Conservation (phyloP, 257 asterid species). For the Schizonepeta tenuifolia region DNA sequence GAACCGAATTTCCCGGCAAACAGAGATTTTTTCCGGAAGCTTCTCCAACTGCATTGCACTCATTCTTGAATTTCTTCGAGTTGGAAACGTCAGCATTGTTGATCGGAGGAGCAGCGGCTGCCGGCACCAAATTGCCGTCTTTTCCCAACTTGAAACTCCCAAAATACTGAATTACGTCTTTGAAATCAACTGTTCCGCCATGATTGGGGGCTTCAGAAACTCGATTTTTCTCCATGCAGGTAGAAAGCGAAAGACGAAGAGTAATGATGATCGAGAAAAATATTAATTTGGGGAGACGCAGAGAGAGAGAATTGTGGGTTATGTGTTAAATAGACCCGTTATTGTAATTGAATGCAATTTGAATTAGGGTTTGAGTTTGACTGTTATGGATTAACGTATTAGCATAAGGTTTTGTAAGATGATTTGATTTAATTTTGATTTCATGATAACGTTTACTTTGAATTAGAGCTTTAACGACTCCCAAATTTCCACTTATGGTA, state of each 20-base stretch:
- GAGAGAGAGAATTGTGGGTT: not conserved
- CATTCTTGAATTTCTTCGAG: not conserved
- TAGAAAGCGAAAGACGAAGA: not conserved
- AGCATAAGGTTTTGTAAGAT: not conserved
- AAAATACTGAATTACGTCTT: not conserved
- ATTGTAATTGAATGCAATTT: not conserved
- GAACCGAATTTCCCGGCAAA: not conserved
- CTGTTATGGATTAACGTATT: not conserved
- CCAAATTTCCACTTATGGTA: not conserved
- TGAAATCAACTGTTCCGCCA: not conserved
- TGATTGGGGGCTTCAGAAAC: constrained; percentile 5
- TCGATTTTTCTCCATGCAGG: constrained; percentile 14
- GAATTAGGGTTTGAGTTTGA: not conserved
- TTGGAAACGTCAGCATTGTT: not conserved
- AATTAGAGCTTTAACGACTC: not conserved
- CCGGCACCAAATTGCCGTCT: not conserved
- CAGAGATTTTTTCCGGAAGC: not conserved
- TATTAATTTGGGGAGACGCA: not conserved
- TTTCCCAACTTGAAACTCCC: not conserved
- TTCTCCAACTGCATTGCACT: not conserved
- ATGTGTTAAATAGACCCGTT: not conserved
- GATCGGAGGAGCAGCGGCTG: not conserved
- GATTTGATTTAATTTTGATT: too few species aligned
- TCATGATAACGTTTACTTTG: not conserved
- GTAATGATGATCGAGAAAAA: not conserved